Conservation (phyloP, 805 yeast species). For the Maudiozyma bulderi region DNA sequence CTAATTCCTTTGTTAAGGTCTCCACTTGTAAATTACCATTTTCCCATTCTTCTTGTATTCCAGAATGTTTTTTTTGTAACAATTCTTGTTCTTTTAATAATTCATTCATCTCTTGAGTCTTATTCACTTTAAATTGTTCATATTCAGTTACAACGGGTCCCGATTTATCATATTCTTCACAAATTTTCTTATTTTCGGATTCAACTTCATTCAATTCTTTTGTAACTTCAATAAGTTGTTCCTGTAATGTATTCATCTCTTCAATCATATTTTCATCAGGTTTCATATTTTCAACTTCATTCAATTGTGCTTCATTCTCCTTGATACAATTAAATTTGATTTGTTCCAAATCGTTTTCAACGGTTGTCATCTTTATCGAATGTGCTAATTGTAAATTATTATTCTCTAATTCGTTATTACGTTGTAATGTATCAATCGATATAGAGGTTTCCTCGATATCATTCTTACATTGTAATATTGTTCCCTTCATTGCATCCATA, state of each 20-base stretch:
- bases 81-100: slow-evolving; percentile 16
- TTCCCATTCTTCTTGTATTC: background rate
- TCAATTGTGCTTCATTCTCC: slow-evolving; percentile 15
- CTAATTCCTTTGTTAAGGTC: slow-evolving; percentile 5
- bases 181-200: slow-evolving; percentile 8
- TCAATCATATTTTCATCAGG: slow-evolving; percentile 24
- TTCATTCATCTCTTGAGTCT: slow-evolving; percentile 13
- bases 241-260: slow-evolving; percentile 22
- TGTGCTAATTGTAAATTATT: slow-evolving; percentile 16
- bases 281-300: slow-evolving; percentile 22
- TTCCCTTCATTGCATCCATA: background rate
- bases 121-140: slow-evolving; percentile 9
- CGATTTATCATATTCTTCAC: slow-evolving; percentile 6
- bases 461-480: slow-evolving; percentile 7
- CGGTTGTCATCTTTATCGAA: slow-evolving; percentile 16
- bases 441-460: slow-evolving; percentile 13
- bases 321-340: slow-evolving; percentile 10
- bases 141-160: slow-evolving; percentile 14
- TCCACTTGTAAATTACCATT: background rate
- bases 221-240: slow-evolving; percentile 15
- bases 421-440: slow-evolving; percentile 11
- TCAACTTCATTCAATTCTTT: slow-evolving; percentile 8
- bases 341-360: slow-evolving; percentile 16
- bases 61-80: background rate
- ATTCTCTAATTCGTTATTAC: slow-evolving; percentile 14